Base-by-base conservation (phyloP, 495 filamentous ascomycete genomes). In the Cetradonia linearis region DNA sequence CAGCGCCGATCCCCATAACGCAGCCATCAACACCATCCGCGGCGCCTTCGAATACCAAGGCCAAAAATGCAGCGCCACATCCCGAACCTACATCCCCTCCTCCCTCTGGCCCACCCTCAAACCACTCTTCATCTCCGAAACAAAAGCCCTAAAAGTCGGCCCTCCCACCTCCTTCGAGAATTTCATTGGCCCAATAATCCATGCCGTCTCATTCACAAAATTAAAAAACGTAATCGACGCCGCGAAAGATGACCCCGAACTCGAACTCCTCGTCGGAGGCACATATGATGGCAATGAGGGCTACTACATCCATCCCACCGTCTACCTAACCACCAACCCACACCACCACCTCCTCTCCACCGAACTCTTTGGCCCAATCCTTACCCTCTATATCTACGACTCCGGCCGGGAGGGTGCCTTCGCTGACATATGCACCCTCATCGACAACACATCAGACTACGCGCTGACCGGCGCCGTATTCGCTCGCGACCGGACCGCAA, bases 1-100 rank as follows among this genome's bases (percentile, higher is more conserved):
- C 7, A 84, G 81, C 5, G 89, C 89, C 38, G 86, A 93, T 63
- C 66, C 90, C 49, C 71, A 79, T 37, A 92, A 89, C 65, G 89
- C 89, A 31, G 86, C 83, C 11, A 75, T 86, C 48, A 85, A 93
- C 63, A 94, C 89, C 11, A 82, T 95, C 33, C 86, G 89, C 44
- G 89, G 88, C 44, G 85, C 89, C 9, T 95, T 94, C 67, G 89
- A 95, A 72, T 95, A 88, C 69, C 87, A 91, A 69, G 89, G 89
- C 27, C 89, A 95, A 71, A 95, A 94, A 71, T 94, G 89, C 74
- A 87, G 83, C 66, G 89, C 89, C 48, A 87, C 85, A 2, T 91
- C 87, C 52, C 81, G 89, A 18, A 62, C 83, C 18, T 94, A 93
- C 67, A 77, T 94, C 9, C 82, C 89, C 0, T 71, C 76, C 57